phyloP scores from a whole-genome alignment of 2,329 filamentous ascomycete species.

The Penicillium sp. region DNA sequence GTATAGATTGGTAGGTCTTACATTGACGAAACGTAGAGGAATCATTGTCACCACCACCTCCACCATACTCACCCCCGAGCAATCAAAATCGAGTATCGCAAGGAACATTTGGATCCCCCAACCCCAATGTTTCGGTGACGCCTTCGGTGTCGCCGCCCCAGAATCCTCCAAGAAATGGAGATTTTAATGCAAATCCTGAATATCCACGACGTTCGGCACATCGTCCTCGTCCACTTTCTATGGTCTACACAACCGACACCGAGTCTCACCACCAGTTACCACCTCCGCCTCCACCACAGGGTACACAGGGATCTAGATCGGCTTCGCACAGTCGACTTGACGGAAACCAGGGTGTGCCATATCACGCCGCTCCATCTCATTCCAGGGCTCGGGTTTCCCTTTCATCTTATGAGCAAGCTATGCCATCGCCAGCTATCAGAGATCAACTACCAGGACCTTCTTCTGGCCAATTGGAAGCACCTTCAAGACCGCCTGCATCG shows the following conservation, averaged over 20 bases:
- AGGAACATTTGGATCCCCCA: conserved; percentile 12
- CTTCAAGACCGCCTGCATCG: conserved; percentile 39
- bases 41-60: conserved; percentile 36
- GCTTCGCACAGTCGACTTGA: conserved; percentile 34
- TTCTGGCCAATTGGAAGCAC: conserved; percentile 23
- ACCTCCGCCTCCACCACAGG: conserved; percentile 39
- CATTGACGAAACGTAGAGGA: conserved; percentile 23
- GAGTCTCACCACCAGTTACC: conserved; percentile 31
- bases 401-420: conserved; percentile 19
- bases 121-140: conserved; percentile 17
- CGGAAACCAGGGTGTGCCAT: conserved; percentile 20
- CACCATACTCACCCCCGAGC: conserved; percentile 41
- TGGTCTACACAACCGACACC: conserved; percentile 29
- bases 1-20: conserved; percentile 2
- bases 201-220: conserved; percentile 27
- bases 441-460: conserved; percentile 8
- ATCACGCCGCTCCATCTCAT: conserved; percentile 14
- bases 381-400: conserved; percentile 21
- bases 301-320: conserved; percentile 29
- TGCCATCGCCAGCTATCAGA: conserved; percentile 17
- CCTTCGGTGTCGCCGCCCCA: conserved; percentile 16
- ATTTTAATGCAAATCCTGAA: conserved; percentile 22
- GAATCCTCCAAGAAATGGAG: conserved; percentile 13
- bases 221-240: conserved; percentile 35
- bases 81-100: conserved; percentile 22